A percentile compares a stretch with the other conserved stretches of the same genome.
phyloP scores from a whole-genome alignment of 352 stramenopile genomes.

The Nothophytophthora sp. region DNA sequence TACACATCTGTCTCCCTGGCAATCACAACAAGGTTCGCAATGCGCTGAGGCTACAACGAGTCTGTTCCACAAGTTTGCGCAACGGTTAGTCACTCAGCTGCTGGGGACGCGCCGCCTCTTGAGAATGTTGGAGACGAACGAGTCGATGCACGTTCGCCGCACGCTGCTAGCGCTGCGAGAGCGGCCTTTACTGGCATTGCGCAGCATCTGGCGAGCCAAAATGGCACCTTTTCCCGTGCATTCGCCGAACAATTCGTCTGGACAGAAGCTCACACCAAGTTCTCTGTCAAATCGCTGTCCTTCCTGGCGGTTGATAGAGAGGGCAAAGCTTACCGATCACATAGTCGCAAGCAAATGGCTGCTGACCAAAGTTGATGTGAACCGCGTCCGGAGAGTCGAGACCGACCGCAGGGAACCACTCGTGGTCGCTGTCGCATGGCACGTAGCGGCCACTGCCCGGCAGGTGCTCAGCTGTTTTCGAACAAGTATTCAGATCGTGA shows the following conservation, averaged over 20 bases:
- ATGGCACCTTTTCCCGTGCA: conserved; percentile 17
- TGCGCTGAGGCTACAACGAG: too few relatives aligned
- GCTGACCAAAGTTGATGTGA: conserved; percentile 80
- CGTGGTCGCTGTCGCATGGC: conserved; percentile 19
- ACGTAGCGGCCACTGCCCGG: conserved; percentile 17
- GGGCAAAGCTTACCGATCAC: conserved; percentile 23
- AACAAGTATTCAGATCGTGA: conserved; percentile 7
- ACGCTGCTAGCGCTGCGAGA: conserved; percentile 1
- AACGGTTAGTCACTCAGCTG: not conserved
- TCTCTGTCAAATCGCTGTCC: too few relatives aligned
- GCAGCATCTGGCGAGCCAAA: conserved; percentile 15
- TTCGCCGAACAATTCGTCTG: conserved; percentile 57
- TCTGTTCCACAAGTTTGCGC: too few relatives aligned
- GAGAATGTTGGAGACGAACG: conserved; percentile 22
- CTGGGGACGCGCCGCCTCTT: conserved; percentile 9
- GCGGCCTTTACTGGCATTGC: conserved; percentile 8
- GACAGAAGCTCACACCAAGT: not conserved
- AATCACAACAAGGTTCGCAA: too few relatives aligned
- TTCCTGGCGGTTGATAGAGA: too few relatives aligned
- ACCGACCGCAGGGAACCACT: conserved; percentile 78
- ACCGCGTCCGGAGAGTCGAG: conserved; percentile 70
- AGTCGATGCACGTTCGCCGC: conserved; percentile 21
- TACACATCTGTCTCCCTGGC: too few relatives aligned
- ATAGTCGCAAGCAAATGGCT: conserved; percentile 55
- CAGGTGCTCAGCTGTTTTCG: conserved; percentile 12